Evolutionary conservation across 2,329 filamentous ascomycete species (phyloP).

Genomic region (Paraphoma sp.): DNA sequence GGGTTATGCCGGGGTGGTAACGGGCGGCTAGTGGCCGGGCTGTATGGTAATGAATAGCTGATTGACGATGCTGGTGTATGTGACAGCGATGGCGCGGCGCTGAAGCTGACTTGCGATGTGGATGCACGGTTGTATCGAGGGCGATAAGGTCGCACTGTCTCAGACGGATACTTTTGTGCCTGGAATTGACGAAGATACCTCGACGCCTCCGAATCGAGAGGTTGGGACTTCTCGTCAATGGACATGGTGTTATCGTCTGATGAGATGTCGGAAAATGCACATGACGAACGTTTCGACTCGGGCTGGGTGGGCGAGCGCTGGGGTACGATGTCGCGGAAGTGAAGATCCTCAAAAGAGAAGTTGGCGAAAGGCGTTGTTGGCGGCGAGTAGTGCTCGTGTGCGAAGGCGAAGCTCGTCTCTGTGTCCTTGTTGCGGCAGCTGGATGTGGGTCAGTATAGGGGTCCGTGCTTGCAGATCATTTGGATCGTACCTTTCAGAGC

Average conservation of each 20-base stretch:
- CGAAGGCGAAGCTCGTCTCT: slow-evolving; percentile 42
- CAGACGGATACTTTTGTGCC: slow-evolving; percentile 29
- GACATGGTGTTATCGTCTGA: slow-evolving; percentile 42
- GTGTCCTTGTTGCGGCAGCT: slow-evolving; percentile 57
- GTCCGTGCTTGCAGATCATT: background rate
- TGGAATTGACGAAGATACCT: slow-evolving; percentile 53
- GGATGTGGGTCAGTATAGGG: slow-evolving; percentile 18
- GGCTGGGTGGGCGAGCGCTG: slow-evolving; percentile 54
- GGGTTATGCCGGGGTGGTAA: slow-evolving; percentile 50
- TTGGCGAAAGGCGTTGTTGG: slow-evolving; percentile 45
- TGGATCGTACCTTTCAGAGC: slow-evolving; percentile 63
- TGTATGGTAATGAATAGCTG: slow-evolving; percentile 54
- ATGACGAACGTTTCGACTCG: slow-evolving; percentile 47
- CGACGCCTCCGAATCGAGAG: slow-evolving; percentile 48
- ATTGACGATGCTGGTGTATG: slow-evolving; percentile 55
- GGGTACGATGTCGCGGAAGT: slow-evolving; percentile 54
- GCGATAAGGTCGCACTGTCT: slow-evolving; percentile 34
- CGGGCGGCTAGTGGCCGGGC: slow-evolving; percentile 45
- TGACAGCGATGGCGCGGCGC: slow-evolving; percentile 52
- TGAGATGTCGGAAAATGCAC: slow-evolving; percentile 52
- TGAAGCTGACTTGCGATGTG: slow-evolving; percentile 44
- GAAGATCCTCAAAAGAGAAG: slow-evolving; percentile 48
- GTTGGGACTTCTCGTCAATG: slow-evolving; percentile 31
- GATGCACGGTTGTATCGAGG: slow-evolving; percentile 46
- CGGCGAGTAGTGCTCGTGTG: slow-evolving; percentile 42